Percentiles rank a stretch among this genome's conserved stretches.
Conservation (phyloP, 1,284 basidiomycete species). For the Tilletia setariae region DNA sequence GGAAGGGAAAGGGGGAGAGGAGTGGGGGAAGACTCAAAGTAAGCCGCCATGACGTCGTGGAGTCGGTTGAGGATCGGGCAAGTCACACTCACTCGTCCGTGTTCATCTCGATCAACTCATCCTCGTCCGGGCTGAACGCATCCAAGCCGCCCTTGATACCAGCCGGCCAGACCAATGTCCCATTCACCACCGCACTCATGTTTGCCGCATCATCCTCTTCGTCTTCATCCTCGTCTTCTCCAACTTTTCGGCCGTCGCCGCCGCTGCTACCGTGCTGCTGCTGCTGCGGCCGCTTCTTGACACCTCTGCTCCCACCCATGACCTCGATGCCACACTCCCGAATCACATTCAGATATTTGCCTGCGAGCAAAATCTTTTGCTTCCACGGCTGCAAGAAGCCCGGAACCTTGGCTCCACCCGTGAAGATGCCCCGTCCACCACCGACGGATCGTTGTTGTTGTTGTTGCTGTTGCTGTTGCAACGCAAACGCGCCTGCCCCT, state of each 20-base stretch:
- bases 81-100: slow-evolving; percentile 38
- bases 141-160: slow-evolving; percentile 24
- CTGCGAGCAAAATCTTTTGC: slow-evolving; percentile 51
- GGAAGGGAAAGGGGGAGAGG: neutral
- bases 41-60: too few relatives aligned
- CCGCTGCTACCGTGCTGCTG: neutral
- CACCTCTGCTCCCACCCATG: neutral
- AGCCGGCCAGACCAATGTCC: slow-evolving; percentile 18
- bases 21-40: neutral
- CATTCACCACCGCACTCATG: neutral
- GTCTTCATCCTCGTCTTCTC: neutral
- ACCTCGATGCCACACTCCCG: slow-evolving; percentile 52
- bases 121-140: slow-evolving; percentile 19
- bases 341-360: slow-evolving; percentile 53
- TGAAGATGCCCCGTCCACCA: slow-evolving; percentile 61
- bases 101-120: slow-evolving; percentile 41
- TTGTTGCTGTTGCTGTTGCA: slow-evolving; percentile 21
- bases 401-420: slow-evolving; percentile 52
- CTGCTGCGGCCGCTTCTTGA: too few relatives aligned
- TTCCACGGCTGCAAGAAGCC: slow-evolving; percentile 53
- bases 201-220: slow-evolving; percentile 15
- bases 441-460: slow-evolving; percentile 17
- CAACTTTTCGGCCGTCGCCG: neutral
- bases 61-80: too few relatives aligned
- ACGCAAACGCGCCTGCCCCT: slow-evolving; percentile 25